Evolutionary conservation across 495 filamentous ascomycete species (phyloP).

Genomic region (Penicillium canescens): DNA sequence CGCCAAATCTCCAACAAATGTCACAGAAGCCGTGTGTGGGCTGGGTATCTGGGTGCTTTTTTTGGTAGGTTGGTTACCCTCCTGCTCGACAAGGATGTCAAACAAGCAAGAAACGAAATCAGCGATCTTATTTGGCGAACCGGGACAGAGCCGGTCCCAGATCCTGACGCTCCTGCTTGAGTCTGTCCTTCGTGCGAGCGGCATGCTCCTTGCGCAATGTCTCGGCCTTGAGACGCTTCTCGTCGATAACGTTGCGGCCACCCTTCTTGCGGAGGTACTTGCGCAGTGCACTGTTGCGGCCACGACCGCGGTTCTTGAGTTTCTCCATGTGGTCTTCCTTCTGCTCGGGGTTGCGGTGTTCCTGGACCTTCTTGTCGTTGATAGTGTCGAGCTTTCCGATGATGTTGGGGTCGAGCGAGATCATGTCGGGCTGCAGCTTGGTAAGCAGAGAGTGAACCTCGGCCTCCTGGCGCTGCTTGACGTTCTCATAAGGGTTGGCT

Average conservation of each 20-base stretch:
- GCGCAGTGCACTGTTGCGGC: conserved; percentile 87
- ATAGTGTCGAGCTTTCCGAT: conserved; percentile 82
- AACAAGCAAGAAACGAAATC: conserved; percentile 23
- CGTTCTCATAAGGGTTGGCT: conserved; percentile 94
- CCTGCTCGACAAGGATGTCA: conserved; percentile 13
- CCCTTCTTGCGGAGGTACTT: conserved; percentile 89
- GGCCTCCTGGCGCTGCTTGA: conserved; percentile 88
- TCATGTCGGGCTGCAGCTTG: conserved; percentile 97
- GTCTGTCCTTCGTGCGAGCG: conserved; percentile 60
- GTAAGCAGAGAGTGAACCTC: conserved; percentile 86
- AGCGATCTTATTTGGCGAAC: conserved; percentile 54
- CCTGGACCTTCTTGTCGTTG: conserved; percentile 68
- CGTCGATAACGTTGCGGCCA: conserved; percentile 88
- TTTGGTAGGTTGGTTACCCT: conserved; percentile 4
- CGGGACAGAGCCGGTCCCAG: conserved; percentile 71
- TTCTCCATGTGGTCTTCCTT: conserved; percentile 70
- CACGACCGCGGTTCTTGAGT: conserved; percentile 73
- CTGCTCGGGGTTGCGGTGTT: conserved; percentile 73
- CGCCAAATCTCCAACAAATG: conserved; percentile 15
- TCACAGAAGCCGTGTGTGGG: conserved; percentile 18
- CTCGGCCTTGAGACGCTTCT: conserved; percentile 70
- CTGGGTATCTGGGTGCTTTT: conserved; percentile 25
- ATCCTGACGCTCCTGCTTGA: conserved; percentile 60
- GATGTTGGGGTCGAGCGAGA: conserved; percentile 86
- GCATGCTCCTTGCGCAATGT: conserved; percentile 64